Evolutionary conservation across 2,329 filamentous ascomycete species (phyloP).

Genomic region (Fusarium sp.): DNA sequence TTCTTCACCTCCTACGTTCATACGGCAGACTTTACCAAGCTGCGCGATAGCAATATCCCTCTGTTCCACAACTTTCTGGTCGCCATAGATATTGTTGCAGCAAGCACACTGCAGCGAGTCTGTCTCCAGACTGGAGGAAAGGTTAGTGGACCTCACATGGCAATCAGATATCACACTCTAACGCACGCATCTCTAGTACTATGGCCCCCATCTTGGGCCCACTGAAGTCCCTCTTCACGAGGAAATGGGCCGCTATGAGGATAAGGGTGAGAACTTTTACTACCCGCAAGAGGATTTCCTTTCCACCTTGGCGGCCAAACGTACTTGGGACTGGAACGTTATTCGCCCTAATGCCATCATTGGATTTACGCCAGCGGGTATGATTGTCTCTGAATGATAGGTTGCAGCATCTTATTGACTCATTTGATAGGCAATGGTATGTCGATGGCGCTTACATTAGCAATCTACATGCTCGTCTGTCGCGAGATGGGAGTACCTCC

Average conservation of each 20-base stretch:
- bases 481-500: conserved; percentile 27
- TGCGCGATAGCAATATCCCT: conserved; percentile 34
- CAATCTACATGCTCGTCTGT: conserved; percentile 35
- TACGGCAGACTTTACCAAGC: conserved; percentile 34
- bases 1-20: conserved; percentile 41
- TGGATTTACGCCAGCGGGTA: conserved; percentile 36
- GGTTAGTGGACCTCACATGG: background rate
- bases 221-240: conserved; percentile 36
- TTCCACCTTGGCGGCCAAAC: conserved; percentile 29
- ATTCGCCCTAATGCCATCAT: conserved; percentile 39
- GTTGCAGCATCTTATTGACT: background rate
- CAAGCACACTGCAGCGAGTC: conserved; percentile 27
- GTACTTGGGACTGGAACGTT: conserved; percentile 35
- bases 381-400: background rate
- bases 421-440: conserved; percentile 29
- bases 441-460: conserved; percentile 35
- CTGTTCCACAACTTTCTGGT: conserved; percentile 36
- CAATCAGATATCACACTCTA: background rate
- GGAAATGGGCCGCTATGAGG: conserved; percentile 34
- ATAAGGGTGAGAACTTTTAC: conserved; percentile 40
- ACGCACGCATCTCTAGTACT: conserved; percentile 9
- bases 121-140: conserved; percentile 40
- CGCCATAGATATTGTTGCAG: conserved; percentile 35
- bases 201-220: conserved; percentile 36
- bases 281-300: conserved; percentile 38